A percentile compares a stretch with the other conserved stretches of the same genome.
phyloP scores from a whole-genome alignment of 2,329 filamentous ascomycete genomes.

The Ophiostoma sp. region DNA sequence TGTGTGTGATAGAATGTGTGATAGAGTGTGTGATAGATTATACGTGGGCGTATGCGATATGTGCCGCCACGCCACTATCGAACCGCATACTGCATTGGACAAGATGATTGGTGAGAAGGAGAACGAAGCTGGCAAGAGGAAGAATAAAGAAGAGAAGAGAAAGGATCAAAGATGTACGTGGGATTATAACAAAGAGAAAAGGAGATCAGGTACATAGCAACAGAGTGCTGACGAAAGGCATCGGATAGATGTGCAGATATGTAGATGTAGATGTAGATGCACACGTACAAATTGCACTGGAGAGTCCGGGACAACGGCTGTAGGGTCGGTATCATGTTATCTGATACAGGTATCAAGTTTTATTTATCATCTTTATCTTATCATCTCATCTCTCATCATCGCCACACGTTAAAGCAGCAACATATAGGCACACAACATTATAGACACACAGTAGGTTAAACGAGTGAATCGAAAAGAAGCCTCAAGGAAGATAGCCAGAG shows the following conservation, averaged over 20 bases:
- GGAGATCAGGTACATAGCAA: too few species aligned
- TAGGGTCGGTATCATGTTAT: too few species aligned
- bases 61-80: conserved; percentile 3
- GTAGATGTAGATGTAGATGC: too few species aligned
- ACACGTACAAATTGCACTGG: too few species aligned
- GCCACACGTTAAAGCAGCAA: neutral
- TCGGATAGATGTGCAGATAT: too few species aligned
- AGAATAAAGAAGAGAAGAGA: neutral
- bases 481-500: neutral
- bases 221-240: too few species aligned
- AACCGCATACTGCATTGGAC: neutral
- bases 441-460: neutral
- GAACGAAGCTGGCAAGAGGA: neutral
- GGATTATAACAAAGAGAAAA: too few species aligned
- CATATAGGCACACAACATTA: neutral
- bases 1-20: neutral
- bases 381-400: neutral
- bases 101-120: neutral
- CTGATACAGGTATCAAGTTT: neutral
- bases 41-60: neutral
- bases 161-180: too few species aligned
- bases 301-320: too few species aligned
- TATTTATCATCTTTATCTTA: neutral
- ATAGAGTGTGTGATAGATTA: neutral
- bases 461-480: neutral